phyloP scores from a whole-genome alignment of 2,329 filamentous ascomycete genomes.

The Pseudocercospora crystallina region DNA sequence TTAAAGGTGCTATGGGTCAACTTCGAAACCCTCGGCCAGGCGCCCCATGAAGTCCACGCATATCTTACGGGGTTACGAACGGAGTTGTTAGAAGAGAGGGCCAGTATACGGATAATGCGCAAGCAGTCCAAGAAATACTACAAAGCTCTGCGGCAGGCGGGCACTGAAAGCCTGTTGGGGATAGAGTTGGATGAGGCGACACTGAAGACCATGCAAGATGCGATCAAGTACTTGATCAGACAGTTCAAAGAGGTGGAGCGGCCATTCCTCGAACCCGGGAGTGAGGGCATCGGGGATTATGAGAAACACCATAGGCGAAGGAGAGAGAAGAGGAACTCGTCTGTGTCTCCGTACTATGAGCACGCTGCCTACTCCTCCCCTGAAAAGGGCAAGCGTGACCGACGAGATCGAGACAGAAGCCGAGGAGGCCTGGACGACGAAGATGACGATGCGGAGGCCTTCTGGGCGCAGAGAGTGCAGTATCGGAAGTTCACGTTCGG shows the following conservation, averaged over 20 bases:
- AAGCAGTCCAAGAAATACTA: conserved; percentile 20
- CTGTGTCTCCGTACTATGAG: conserved; percentile 26
- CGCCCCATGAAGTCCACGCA: conserved; percentile 40
- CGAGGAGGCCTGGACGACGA: conserved; percentile 24
- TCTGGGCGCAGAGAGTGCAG: conserved; percentile 32
- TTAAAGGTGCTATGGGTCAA: conserved; percentile 44
- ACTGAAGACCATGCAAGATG: conserved; percentile 38
- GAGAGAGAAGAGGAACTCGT: conserved; percentile 21
- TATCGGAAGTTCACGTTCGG: conserved; percentile 38
- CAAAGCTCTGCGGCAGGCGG: conserved; percentile 16
- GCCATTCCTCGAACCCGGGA: conserved; percentile 37
- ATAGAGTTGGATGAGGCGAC: conserved; percentile 37
- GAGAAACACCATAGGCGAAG: conserved; percentile 21
- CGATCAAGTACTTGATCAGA: conserved; percentile 38
- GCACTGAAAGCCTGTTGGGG: conserved; percentile 21
- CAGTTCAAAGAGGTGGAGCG: conserved; percentile 40
- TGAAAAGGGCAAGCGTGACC: conserved; percentile 11
- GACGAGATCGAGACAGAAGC: conserved; percentile 5
- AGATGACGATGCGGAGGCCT: conserved; percentile 32
- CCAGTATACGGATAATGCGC: conserved; percentile 34
- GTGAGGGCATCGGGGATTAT: conserved; percentile 25
- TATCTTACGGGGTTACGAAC: conserved; percentile 43
- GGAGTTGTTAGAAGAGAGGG: conserved; percentile 42
- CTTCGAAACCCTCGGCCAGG: conserved; percentile 39
- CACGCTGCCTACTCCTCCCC: conserved; percentile 32